phyloP scores from a whole-genome alignment of 2,329 filamentous ascomycete genomes.

The Exophiala sp. region DNA sequence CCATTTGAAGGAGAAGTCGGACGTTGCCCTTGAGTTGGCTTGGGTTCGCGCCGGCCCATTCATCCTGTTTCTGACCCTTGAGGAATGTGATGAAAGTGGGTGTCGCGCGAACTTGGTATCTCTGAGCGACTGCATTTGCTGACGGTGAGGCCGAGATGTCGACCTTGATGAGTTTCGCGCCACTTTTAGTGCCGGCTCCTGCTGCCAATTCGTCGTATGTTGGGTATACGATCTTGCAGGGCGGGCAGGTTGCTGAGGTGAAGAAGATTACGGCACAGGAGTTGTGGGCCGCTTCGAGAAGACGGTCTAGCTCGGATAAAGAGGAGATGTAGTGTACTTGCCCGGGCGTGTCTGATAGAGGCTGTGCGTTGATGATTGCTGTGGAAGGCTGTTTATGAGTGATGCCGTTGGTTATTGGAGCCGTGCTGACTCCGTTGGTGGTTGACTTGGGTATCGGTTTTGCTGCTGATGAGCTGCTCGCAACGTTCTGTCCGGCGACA shows the following conservation, averaged over 20 bases:
- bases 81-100: constrained; percentile 88
- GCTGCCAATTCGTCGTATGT: constrained; percentile 75
- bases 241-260: constrained; percentile 79
- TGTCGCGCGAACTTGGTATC: constrained; percentile 69
- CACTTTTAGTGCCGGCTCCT: constrained; percentile 52
- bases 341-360: constrained; percentile 29
- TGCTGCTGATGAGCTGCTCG: constrained; percentile 13
- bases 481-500: constrained; percentile 20
- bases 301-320: constrained; percentile 57
- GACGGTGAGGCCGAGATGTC: constrained; percentile 60
- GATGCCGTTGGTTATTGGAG: constrained; percentile 10
- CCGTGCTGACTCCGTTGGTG: constrained; percentile 2
- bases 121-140: constrained; percentile 60
- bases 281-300: constrained; percentile 58
- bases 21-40: constrained; percentile 67
- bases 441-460: constrained; percentile 1
- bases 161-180: constrained; percentile 71
- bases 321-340: constrained; percentile 61
- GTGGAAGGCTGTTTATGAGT: constrained; percentile 6
- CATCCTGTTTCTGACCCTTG: constrained; percentile 68
- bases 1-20: constrained; percentile 69
- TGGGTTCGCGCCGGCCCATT: constrained; percentile 76
- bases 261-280: constrained; percentile 85
- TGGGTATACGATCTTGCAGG: constrained; percentile 80
- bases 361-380: constrained; percentile 18